Percentiles rank a stretch among this genome's conserved stretches.
phyloP scores from a whole-genome alignment of 1,284 basidiomycete genomes.

The Earliella scabrosa region DNA sequence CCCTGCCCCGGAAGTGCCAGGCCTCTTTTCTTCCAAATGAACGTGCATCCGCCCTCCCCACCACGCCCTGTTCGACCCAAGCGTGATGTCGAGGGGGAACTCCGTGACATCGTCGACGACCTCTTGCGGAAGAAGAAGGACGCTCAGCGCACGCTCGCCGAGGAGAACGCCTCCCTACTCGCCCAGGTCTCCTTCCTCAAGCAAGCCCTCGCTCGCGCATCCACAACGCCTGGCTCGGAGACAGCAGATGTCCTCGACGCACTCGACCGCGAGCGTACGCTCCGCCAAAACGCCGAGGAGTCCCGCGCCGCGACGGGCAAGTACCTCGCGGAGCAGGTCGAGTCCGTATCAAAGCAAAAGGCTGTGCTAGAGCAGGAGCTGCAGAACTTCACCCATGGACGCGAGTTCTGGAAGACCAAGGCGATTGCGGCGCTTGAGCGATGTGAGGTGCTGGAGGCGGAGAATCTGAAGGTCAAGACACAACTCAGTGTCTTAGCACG shows the following conservation, averaged over 20 bases:
- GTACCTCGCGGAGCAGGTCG: conserved; percentile 22
- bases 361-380: conserved; percentile 10
- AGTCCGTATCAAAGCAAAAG: conserved; percentile 9
- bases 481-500: conserved; percentile 10
- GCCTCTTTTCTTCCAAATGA: too few relatives aligned
- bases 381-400: conserved; percentile 10
- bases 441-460: conserved; percentile 20
- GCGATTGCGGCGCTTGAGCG: conserved; percentile 12
- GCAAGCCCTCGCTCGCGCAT: conserved; percentile 11
- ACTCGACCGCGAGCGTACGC: conserved; percentile 18
- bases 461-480: conserved; percentile 21
- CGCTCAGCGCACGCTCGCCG: conserved; percentile 10
- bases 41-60: too few relatives aligned
- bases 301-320: conserved; percentile 12
- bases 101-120: conserved; percentile 20
- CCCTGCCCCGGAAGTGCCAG: background rate
- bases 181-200: conserved; percentile 15
- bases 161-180: conserved; percentile 20
- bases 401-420: conserved; percentile 13
- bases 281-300: conserved; percentile 16
- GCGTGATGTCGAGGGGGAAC: conserved; percentile 12
- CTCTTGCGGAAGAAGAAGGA: conserved; percentile 16
- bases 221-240: conserved; percentile 3
- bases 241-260: conserved; percentile 9
- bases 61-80: background rate